Base-by-base conservation (phyloP, 2,329 filamentous ascomycete genomes). In the Pseudogymnoascus sp. region DNA sequence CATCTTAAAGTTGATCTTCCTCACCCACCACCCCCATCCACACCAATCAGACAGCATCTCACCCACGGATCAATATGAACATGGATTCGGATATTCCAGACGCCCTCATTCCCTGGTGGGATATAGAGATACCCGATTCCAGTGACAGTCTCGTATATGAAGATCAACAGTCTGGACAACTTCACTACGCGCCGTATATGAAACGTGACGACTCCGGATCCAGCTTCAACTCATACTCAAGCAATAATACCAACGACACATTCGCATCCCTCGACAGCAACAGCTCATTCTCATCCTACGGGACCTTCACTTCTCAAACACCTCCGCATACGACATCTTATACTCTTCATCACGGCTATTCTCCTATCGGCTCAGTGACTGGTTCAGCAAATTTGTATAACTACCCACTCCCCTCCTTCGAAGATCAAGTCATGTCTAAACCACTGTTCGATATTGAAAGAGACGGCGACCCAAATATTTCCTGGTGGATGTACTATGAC, bases 401-500 rank as follows among this genome's bases (percentile, higher is more conserved):
- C 29, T 56, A 35, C 7, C n/a, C n/a, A 56, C 50, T 21, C 17
- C 29, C 50, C 50, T 33, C 50, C 11, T 35, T 33, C 29, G 10
- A 33, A 17, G 10, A 56, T 21, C 50, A 56, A 56, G 29, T 35
- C 29, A 56, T 56, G 50, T 56, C 50, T 13, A 56, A 56, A 33
- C 50, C 50, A 21, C 19, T 56, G 50, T 56, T 56, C 17, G 50
- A 56, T 56, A 56, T 56, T 19, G 50, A 56, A 26, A 56, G 50
- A 56, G 29, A 56, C 10, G 60, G 60, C 5, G 35, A 62, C 9
- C 60, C 60, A 35, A 50, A 62, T 10, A 62, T 62, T 62, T 33
- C 38, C 1, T 62, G 60, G 60, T 62, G 31, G 38, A 62, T 62
- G 60, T 62, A 62, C 13, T 62, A 62, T 21, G 40, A 62, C 21